Percentiles rank a stretch among this genome's conserved stretches.
Conservation (phyloP, 1,284 basidiomycete species). For the Ustilago tritici region DNA sequence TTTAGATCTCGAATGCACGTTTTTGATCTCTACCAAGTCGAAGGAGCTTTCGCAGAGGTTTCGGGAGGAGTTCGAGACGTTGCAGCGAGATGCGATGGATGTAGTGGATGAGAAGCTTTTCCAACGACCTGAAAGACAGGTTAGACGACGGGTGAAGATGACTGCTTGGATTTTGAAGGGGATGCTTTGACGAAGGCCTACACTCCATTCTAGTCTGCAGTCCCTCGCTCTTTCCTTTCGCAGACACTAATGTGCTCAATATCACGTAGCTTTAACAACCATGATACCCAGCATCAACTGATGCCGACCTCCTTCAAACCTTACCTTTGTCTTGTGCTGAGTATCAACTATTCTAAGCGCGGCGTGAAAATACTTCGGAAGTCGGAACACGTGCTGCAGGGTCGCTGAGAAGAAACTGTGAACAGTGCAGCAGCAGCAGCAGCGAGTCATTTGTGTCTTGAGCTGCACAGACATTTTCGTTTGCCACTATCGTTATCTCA, state of each 20-base stretch:
- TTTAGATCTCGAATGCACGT: constrained; percentile 92
- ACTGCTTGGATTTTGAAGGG: constrained; percentile 61
- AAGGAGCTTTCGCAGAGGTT: constrained; percentile 64
- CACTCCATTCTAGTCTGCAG: too few species aligned
- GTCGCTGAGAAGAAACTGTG: constrained; percentile 23
- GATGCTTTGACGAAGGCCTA: constrained; percentile 47
- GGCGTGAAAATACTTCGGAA: constrained; percentile 14
- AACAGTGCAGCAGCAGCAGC: constrained; percentile 1
- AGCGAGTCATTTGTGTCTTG: constrained; percentile 24
- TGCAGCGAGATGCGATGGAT: constrained; percentile 71
- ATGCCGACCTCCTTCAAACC: neutral
- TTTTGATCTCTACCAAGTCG: constrained; percentile 78
- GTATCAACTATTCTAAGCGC: neutral
- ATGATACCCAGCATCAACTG: constrained; percentile 18
- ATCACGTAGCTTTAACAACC: neutral
- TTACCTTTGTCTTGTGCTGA: neutral
- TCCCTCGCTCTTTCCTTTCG: too few species aligned
- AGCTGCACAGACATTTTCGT: constrained; percentile 10
- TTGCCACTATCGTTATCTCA: constrained; percentile 7
- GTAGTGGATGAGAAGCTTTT: constrained; percentile 72
- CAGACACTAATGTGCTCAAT: too few species aligned
- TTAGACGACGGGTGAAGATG: constrained; percentile 74
- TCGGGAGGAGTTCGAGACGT: constrained; percentile 71
- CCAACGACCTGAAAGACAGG: constrained; percentile 74
- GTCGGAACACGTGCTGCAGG: constrained; percentile 15